Evolutionary conservation across 768 basidiomycete species (phyloP).

Genomic region (Heimioporus sp.): DNA sequence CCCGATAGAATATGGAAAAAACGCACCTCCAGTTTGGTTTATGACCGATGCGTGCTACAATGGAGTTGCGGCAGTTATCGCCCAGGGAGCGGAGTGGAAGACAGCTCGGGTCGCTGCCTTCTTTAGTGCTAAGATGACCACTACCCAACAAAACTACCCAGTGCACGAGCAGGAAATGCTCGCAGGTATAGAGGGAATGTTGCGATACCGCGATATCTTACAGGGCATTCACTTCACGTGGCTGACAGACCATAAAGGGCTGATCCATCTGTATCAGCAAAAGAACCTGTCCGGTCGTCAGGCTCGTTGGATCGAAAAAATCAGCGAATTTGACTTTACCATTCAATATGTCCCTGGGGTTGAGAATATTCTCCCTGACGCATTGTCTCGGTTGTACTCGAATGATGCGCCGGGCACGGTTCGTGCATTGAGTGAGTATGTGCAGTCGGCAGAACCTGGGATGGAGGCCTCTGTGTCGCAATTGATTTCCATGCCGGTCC

Average conservation of each 20-base stretch:
- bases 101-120: not conserved
- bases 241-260: constrained; percentile 26
- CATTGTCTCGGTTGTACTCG: constrained; percentile 19
- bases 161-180: constrained; percentile 41
- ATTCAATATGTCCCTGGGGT: constrained; percentile 29
- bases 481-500: not conserved
- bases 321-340: constrained; percentile 28
- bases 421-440: not conserved
- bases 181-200: constrained; percentile 34
- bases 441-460: not conserved
- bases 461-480: too few relatives aligned
- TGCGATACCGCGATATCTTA: constrained; percentile 27
- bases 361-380: constrained; percentile 26
- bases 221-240: constrained; percentile 30
- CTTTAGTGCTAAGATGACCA: constrained; percentile 27
- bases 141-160: constrained; percentile 39
- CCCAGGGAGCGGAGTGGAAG: not conserved
- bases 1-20: too few relatives aligned
- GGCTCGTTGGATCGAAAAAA: constrained; percentile 36
- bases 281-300: constrained; percentile 33
- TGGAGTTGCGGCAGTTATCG: not conserved
- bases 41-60: not conserved
- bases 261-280: constrained; percentile 32
- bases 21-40: too few relatives aligned
- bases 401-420: not conserved